Evolutionary conservation across 169 alveolate genomes (phyloP).

Genomic region (Plasmodium yoelii): DNA sequence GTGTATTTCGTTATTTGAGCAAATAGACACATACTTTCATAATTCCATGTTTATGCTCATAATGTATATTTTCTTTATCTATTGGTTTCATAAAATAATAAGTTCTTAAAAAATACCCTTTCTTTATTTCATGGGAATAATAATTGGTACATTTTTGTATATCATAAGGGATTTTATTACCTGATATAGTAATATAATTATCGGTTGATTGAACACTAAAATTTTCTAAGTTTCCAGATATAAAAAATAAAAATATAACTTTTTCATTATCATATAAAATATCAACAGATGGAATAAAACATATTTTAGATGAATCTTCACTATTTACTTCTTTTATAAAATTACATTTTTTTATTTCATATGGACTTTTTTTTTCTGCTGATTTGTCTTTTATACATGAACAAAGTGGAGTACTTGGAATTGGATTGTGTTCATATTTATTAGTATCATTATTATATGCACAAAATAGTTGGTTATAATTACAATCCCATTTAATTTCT

Average conservation of each 20-base stretch:
- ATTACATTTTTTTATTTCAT: constrained; percentile 46
- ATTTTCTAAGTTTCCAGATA: constrained; percentile 65
- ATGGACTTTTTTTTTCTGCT: constrained; percentile 4
- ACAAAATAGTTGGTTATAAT: background rate
- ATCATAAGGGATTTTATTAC: constrained; percentile 61
- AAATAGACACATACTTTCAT: constrained; percentile 38
- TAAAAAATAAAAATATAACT: constrained; percentile 58
- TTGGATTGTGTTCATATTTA: background rate
- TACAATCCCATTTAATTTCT: background rate
- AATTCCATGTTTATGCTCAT: constrained; percentile 63
- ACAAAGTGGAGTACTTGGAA: constrained; percentile 41
- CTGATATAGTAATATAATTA: constrained; percentile 73
- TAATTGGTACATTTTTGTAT: constrained; percentile 21
- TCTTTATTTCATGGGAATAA: constrained; percentile 64
- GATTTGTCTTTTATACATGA: constrained; percentile 3
- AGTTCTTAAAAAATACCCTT: constrained; percentile 60
- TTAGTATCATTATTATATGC: background rate
- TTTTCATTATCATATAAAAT: constrained; percentile 68
- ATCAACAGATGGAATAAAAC: constrained; percentile 59
- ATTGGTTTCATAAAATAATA: constrained; percentile 37
- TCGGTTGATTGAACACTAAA: constrained; percentile 27
- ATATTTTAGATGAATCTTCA: background rate
- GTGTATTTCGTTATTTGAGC: constrained; percentile 5
- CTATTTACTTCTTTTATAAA: constrained; percentile 72
- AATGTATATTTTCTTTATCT: constrained; percentile 30